Base-by-base conservation (phyloP, 163 green algal genomes). In the Chlamydomonas reinhardtii region DNA sequence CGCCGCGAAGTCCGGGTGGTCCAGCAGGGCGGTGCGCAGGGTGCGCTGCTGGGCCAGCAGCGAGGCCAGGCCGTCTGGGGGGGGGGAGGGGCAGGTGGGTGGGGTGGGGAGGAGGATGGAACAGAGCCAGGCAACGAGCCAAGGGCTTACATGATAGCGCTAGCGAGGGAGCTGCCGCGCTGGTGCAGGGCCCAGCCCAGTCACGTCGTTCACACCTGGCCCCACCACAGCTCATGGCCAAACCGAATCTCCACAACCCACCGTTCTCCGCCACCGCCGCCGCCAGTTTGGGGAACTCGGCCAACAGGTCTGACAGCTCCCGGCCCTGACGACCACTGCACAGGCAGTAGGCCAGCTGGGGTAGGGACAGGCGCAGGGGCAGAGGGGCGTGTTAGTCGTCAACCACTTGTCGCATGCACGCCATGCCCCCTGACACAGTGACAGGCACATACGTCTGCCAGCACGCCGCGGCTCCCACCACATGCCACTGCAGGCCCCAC, bases 51-150 rank as follows among this genome's bases (percentile, higher is more conserved):
- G 17, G 2, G 73, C 73, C 6, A 80, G 73, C 52, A 80, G 73
- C 17, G 52, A 39, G n/a, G 73, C 52, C 73, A 80, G 73, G 43
- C 48, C 27, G 73, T 78, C 73, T 76, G 71, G 39, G 59, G 59
- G 4, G 59, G 48, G 66, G 17, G 48, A 14, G 48, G 19, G 66
- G 66, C 66, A 48, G n/a, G n/a, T 24, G 8, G 32, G 66, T 2
- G 25, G 17, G 62, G 62, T 32, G 65, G 29, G n/a, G 29, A 2
- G 29, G 29, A 39, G 12, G 65, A 8, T 34, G 64, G 4, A 35
- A 24, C 5, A n/a, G n/a, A n/a, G n/a, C n/a, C n/a, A n/a, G n/a
- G n/a, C n/a, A n/a, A n/a, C n/a, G n/a, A n/a, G n/a, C n/a, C n/a
- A n/a, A n/a, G n/a, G n/a, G n/a, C n/a, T n/a, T n/a, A n/a, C n/a